phyloP scores from a whole-genome alignment of 768 basidiomycete genomes.

The Mycena kentingensis region DNA sequence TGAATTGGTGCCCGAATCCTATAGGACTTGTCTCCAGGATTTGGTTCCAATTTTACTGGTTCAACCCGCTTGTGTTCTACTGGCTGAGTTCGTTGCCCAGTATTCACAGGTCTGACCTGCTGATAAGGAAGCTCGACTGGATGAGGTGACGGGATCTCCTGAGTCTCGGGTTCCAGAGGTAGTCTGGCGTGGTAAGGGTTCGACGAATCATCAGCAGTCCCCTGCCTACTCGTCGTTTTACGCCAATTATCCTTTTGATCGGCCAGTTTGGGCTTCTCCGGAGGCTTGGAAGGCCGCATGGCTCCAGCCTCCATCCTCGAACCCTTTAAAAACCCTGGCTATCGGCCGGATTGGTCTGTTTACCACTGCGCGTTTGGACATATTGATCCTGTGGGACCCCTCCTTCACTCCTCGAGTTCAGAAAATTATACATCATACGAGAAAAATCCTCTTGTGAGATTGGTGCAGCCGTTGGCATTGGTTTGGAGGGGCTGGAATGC shows the following conservation, averaged over 20 bases:
- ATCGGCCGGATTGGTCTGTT: background rate
- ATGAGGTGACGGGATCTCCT: background rate
- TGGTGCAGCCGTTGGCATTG: background rate
- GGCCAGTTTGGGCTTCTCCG: background rate
- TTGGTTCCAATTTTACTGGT: background rate
- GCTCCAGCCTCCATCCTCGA: background rate
- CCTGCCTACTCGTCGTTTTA: background rate
- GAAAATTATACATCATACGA: background rate
- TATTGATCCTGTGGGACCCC: background rate
- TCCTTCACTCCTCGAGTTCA: background rate
- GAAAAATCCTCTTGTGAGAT: background rate
- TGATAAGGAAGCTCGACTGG: background rate
- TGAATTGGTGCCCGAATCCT: background rate
- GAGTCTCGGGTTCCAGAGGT: background rate
- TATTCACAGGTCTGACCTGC: background rate
- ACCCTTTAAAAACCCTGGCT: background rate
- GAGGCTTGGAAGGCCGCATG: background rate
- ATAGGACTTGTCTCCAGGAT: background rate
- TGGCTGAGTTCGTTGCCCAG: background rate
- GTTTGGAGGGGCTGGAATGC: too few relatives aligned
- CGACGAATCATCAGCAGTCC: background rate
- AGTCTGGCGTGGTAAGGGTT: background rate
- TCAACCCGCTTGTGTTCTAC: background rate
- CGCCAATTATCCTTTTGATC: background rate
- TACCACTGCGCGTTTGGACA: background rate